Evolutionary conservation across 441 rosid species (phyloP), one percentile per base, ranked within the genome.

Genomic region (Eruca vesicaria): DNA sequence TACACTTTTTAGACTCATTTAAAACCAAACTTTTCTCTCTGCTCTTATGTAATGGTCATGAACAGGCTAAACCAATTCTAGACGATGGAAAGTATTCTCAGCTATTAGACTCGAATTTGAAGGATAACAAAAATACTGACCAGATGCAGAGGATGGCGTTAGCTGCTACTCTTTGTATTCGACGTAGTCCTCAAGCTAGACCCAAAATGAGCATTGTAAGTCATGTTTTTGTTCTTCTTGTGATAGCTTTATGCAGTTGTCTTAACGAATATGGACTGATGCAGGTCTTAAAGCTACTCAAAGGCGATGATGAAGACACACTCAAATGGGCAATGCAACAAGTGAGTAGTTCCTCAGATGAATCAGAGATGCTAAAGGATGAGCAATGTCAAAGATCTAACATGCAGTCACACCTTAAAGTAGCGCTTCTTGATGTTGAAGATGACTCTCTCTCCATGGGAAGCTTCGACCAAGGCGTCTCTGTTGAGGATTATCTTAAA

Each of bases 141-240:
- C 84, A 86, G 77, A 78, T 84, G 80, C 86, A 85, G 79, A 80
- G 83, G 72, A 82, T 90, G 92, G n/a, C n/a, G n/a, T n/a, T n/a
- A n/a, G n/a, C n/a, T n/a, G n/a, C n/a, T n/a, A n/a, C n/a, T n/a
- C n/a, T n/a, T n/a, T n/a, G n/a, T n/a, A n/a, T n/a, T n/a, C n/a
- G n/a, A n/a, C n/a, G n/a, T n/a, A n/a, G n/a, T 26, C 88, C 95
- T 7, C 87, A 87, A 26, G 80, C 86, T 77, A 82, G 95, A 81
- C 92, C 92, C 2, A 88, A 83, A 75, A 88, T 90, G 87, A 82
- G 83, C 82, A 66, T 80, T 1, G 94, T 89, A 83, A 83, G 85
- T 60, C 36, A 61, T 32, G 4, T 16, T 16, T 32, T 16, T 8
- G 16, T 2, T 61, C 16, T 33, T 65, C 8, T 53, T 1, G 38